These are phyloP conservation scores for Brachypodium distachyon DNA, from an alignment of 202 grass and related monocot species.

Conservation along the genomic window DNA sequence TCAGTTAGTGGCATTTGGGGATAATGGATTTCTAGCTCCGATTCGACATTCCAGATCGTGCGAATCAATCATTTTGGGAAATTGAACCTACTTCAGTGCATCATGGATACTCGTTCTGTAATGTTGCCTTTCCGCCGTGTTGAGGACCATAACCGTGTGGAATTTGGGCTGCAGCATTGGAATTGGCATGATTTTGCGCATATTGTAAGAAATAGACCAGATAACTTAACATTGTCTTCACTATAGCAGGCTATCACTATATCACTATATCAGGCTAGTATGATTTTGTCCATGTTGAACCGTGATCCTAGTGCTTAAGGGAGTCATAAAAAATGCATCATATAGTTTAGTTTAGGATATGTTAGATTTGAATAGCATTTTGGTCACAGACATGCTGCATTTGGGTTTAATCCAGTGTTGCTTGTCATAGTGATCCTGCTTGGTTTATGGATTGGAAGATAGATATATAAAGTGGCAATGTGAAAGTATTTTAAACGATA, in stretches of 20 bases:
- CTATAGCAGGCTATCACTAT: no score
- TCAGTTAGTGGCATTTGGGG: neutral
- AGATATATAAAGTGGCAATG: neutral
- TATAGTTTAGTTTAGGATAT: neutral
- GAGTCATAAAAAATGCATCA: neutral
- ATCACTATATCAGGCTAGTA: neutral
- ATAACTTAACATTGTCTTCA: neutral
- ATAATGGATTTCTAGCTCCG: neutral
- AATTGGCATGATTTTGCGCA: neutral
- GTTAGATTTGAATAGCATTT: neutral
- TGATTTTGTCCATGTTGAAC: neutral
- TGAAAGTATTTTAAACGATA: neutral
- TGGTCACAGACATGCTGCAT: neutral
- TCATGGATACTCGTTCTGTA: neutral
- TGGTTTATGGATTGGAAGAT: neutral
- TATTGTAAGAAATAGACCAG: neutral
- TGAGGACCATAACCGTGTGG: neutral
- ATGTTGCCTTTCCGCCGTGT: neutral
- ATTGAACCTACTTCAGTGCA: neutral
- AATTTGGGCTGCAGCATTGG: neutral
- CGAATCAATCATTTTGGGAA: neutral
- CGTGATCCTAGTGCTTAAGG: neutral
- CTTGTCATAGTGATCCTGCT: neutral
- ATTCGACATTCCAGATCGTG: neutral
- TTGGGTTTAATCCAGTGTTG: neutral